A percentile compares a stretch with the other conserved stretches of the same genome.
Conservation (phyloP, 163 green algal species). For the Scenedesmus sp. region DNA sequence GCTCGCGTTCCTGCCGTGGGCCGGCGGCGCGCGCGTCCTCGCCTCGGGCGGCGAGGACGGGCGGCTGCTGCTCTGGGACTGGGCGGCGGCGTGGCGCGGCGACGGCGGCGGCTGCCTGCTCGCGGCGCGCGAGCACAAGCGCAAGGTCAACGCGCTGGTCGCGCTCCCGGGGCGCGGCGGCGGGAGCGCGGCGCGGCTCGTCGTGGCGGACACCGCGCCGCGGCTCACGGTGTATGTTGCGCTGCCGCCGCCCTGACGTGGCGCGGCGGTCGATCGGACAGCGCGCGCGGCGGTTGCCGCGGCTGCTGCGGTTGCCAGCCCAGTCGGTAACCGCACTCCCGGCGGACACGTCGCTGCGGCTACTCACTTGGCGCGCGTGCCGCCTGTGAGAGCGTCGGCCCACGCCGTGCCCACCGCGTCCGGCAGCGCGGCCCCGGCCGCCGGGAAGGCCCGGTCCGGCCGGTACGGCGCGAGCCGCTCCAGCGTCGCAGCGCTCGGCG, state of each 20-base stretch:
- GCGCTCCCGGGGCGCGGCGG: conserved; percentile 5
- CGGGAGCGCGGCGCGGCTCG: no score
- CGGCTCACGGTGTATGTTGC: no score
- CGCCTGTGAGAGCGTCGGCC: not conserved
- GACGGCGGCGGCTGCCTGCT: not conserved
- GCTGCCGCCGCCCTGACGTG: no score
- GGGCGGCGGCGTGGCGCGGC: not conserved
- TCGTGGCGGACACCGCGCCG: no score
- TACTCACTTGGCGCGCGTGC: no score
- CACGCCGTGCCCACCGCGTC: not conserved
- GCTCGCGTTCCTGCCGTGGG: conserved; percentile 34
- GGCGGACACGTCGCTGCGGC: not conserved
- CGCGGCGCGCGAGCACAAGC: conserved; percentile 25
- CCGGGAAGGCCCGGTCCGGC: conserved; percentile 11
- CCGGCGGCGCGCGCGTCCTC: not conserved
- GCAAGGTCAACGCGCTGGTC: conserved; percentile 54
- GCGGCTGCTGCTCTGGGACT: conserved; percentile 50
- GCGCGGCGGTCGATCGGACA: no score
- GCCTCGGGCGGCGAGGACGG: conserved; percentile 25
- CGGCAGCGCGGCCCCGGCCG: not conserved
- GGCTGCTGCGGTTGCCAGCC: not conserved
- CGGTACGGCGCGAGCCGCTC: conserved; percentile 26
- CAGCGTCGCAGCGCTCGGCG: not conserved
- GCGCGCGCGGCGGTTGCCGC: not conserved
- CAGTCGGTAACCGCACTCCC: not conserved